Percentiles rank a stretch among this genome's conserved stretches.
These are phyloP conservation scores for Fusarium keratoplasticum DNA, from an alignment of 2,329 filamentous ascomycete genomes.

Conservation along the genomic window DNA sequence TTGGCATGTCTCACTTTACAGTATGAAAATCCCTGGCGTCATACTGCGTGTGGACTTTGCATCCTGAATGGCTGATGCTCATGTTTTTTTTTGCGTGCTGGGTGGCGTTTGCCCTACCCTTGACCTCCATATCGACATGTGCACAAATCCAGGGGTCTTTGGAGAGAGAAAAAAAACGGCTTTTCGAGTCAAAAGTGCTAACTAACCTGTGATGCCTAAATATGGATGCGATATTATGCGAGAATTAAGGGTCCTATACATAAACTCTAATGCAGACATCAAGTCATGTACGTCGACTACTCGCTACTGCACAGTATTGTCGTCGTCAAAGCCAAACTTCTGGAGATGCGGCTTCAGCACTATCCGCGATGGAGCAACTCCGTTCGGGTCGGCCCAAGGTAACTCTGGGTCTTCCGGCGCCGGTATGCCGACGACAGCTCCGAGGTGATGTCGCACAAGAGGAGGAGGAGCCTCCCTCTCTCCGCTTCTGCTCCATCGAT, in stretches of 20 bases:
- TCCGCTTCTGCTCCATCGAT: constrained; percentile 5
- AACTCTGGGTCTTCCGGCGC: constrained; percentile 26
- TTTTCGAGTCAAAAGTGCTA: background rate
- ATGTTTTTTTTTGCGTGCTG: constrained; percentile 9
- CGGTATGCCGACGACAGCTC: constrained; percentile 3
- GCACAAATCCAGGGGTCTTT: constrained; percentile 10
- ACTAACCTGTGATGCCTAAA: constrained; percentile 7
- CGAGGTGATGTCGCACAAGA: constrained; percentile 1
- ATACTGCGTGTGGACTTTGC: background rate
- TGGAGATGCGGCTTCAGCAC: constrained; percentile 18
- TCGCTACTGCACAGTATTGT: background rate
- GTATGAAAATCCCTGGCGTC: background rate
- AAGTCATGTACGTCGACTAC: background rate
- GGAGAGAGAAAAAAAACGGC: background rate
- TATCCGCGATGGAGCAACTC: constrained; percentile 12
- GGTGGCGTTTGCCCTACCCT: constrained; percentile 35
- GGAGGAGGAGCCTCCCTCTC: background rate
- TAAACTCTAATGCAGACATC: constrained; percentile 10
- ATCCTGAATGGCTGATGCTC: background rate
- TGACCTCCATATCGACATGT: constrained; percentile 1
- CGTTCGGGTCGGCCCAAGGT: constrained; percentile 12
- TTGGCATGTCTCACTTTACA: constrained; percentile 29
- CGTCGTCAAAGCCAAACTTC: constrained; percentile 29
- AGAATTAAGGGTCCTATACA: constrained; percentile 17
- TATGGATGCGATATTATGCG: constrained; percentile 12